A percentile compares a stretch with the other conserved stretches of the same genome.
Conservation (phyloP, 1,284 basidiomycete species). For the Cryptococcus jaspeensis region DNA sequence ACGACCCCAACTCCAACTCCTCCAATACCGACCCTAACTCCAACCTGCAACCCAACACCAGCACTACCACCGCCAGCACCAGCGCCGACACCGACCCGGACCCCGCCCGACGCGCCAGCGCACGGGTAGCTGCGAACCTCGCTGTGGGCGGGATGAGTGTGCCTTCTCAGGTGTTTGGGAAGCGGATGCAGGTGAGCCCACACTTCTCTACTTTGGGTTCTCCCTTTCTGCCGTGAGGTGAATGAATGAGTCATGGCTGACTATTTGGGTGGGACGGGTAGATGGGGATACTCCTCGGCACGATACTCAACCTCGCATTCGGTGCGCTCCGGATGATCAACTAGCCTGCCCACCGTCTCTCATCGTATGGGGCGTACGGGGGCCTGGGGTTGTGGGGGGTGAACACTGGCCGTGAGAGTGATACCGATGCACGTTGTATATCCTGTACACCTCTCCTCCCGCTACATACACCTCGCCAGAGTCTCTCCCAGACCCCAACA, state of each 20-base stretch:
- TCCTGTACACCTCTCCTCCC: too few relatives aligned
- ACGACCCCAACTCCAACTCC: not conserved
- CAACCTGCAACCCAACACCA: not conserved
- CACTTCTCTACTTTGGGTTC: too few relatives aligned
- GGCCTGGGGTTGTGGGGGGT: too few relatives aligned
- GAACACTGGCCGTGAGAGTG: too few relatives aligned
- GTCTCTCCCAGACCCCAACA: too few relatives aligned
- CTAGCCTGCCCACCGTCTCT: not conserved
- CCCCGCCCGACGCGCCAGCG: slow-evolving; percentile 4
- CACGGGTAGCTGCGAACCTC: slow-evolving; percentile 27
- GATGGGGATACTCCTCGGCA: slow-evolving; percentile 48
- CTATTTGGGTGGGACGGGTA: slow-evolving; percentile 6
- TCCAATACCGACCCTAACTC: not conserved
- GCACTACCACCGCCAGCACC: not conserved
- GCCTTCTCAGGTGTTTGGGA: slow-evolving; percentile 39
- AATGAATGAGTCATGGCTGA: too few relatives aligned
- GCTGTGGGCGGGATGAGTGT: slow-evolving; percentile 32
- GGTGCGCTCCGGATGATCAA: slow-evolving; percentile 42
- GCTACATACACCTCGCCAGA: too few relatives aligned
- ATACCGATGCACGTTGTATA: too few relatives aligned
- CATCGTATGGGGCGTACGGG: too few relatives aligned
- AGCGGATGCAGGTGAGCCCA: slow-evolving; percentile 46
- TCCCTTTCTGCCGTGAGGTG: too few relatives aligned
- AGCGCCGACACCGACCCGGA: not conserved
- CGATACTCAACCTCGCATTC: slow-evolving; percentile 41